Evolutionary conservation across 2,329 filamentous ascomycete species (phyloP).

Genomic region (Dothideomycetes sp.): DNA sequence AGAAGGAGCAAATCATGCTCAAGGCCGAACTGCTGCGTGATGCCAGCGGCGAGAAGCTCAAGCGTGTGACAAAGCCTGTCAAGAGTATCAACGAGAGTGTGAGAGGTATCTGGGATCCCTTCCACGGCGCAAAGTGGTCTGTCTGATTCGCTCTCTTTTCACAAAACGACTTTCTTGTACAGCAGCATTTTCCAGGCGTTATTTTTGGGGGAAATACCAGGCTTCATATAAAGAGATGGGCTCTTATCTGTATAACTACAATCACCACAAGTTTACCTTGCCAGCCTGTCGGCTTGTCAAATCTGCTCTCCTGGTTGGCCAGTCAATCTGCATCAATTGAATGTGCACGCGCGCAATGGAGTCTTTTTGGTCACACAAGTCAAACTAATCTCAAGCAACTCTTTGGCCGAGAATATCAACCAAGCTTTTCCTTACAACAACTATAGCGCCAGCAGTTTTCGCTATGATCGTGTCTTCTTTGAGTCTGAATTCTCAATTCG

Average conservation of each 20-base stretch:
- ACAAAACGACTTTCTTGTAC: conserved; percentile 12
- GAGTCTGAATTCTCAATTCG: no score
- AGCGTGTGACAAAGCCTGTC: conserved; percentile 49
- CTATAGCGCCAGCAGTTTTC: no score
- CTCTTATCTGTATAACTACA: conserved; percentile 9
- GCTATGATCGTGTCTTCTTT: no score
- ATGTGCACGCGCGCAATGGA: no score
- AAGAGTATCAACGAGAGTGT: conserved; percentile 55
- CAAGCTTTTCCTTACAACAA: no score
- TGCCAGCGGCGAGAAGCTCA: conserved; percentile 66
- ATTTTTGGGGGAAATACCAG: conserved; percentile 9
- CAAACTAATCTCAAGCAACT: no score
- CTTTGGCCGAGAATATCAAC: no score
- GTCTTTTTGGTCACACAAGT: no score
- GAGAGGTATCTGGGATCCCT: conserved; percentile 56
- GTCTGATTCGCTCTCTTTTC: conserved; percentile 29
- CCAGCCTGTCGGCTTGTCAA: not conserved
- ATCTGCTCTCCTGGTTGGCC: not conserved
- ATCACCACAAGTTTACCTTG: not conserved
- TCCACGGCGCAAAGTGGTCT: conserved; percentile 47
- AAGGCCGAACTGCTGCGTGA: conserved; percentile 68
- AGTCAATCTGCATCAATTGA: no score
- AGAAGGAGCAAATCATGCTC: conserved; percentile 67
- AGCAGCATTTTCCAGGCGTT: conserved; percentile 12
- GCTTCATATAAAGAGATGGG: not conserved